Percentiles rank a stretch among this genome's conserved stretches.
Evolutionary conservation across 805 yeast species (phyloP).

Genomic region (Saccharomycopsis sp.): DNA sequence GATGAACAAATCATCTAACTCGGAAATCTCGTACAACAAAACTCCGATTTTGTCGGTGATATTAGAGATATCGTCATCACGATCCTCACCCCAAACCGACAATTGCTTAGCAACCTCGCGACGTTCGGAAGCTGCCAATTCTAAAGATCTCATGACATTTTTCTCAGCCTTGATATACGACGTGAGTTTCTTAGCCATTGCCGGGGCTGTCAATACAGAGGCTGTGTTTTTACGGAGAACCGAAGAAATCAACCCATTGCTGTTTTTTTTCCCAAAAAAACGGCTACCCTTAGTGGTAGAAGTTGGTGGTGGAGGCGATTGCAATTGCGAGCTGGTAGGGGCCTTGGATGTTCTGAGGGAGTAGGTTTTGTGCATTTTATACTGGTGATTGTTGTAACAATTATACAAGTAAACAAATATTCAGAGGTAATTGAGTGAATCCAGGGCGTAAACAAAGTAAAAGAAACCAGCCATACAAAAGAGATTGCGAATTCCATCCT

Average conservation of each 20-base stretch:
- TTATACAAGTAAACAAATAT: no score
- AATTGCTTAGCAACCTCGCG: conserved; percentile 95
- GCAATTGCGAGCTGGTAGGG: conserved; percentile 76
- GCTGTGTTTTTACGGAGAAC: conserved; percentile 77
- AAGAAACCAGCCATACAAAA: not conserved
- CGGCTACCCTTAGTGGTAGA: conserved; percentile 58
- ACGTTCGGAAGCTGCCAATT: conserved; percentile 88
- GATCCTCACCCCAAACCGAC: conserved; percentile 96
- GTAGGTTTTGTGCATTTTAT: conserved; percentile 75
- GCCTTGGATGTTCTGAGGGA: conserved; percentile 74
- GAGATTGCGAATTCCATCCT: not conserved
- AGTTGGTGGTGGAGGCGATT: conserved; percentile 76
- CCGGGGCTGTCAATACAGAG: conserved; percentile 83
- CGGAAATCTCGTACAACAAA: conserved; percentile 91
- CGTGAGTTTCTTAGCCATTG: conserved; percentile 84
- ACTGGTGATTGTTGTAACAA: no score
- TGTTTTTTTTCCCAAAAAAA: conserved; percentile 55
- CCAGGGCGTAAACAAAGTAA: no score
- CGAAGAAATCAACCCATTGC: conserved; percentile 52
- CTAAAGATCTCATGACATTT: conserved; percentile 89
- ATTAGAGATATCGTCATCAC: conserved; percentile 95
- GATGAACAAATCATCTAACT: conserved; percentile 95
- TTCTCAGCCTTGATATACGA: conserved; percentile 94
- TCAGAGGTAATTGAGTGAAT: no score
- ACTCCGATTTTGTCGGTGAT: conserved; percentile 97